Conservation (phyloP, 306 rosid species). For the Astragalus glycyphyllos region DNA sequence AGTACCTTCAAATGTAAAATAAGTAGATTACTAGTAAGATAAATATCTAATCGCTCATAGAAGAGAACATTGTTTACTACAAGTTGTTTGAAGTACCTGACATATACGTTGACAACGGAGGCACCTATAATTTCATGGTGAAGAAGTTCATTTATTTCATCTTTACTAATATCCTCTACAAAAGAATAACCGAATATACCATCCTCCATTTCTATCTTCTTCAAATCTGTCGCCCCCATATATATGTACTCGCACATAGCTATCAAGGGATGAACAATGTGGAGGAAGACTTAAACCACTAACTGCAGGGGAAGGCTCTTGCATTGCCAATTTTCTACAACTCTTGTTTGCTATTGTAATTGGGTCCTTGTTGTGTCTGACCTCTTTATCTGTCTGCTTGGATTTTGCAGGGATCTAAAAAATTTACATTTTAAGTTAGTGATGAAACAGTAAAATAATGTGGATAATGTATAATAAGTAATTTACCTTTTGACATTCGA, state of each 20-base stretch:
- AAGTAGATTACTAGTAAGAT: no score
- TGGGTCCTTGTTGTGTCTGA: background rate
- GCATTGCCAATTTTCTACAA: background rate
- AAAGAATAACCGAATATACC: background rate
- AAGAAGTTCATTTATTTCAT: background rate
- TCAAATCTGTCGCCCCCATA: background rate
- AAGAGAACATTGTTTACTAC: background rate
- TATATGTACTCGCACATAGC: background rate
- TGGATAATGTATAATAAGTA: no score
- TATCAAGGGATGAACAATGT: background rate
- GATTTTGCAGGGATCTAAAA: background rate
- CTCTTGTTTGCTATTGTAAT: background rate
- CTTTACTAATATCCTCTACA: background rate
- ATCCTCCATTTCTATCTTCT: background rate
- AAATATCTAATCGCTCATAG: background rate
- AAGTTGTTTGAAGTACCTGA: background rate
- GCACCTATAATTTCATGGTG: background rate
- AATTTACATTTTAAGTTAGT: no score
- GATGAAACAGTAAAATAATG: no score
- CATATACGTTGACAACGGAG: background rate
- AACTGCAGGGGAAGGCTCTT: background rate
- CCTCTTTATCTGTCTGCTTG: background rate
- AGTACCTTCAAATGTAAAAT: background rate
- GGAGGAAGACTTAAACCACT: no score
- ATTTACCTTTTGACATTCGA: no score